Evolutionary conservation across 2,329 filamentous ascomycete species (phyloP).

Genomic region (Colletotrichum sp.): DNA sequence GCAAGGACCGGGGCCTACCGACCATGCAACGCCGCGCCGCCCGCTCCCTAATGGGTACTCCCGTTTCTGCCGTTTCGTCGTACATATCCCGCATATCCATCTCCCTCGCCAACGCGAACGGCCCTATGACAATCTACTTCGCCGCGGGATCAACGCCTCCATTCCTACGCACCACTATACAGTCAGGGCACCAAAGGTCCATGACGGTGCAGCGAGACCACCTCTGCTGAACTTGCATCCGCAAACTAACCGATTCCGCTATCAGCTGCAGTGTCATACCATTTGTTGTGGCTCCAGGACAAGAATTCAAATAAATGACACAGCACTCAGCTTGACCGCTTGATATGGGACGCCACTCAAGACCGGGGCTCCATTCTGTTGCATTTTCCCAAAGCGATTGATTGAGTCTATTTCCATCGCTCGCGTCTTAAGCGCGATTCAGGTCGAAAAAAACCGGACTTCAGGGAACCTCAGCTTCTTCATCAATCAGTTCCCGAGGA

Average conservation of each 20-base stretch:
- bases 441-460: background rate
- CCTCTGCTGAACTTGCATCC: background rate
- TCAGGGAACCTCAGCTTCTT: background rate
- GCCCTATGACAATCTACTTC: slow-evolving; percentile 1
- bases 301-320: background rate
- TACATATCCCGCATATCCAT: slow-evolving; percentile 22
- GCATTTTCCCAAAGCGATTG: background rate
- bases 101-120: slow-evolving; percentile 3
- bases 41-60: slow-evolving; percentile 24
- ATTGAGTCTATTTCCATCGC: background rate
- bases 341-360: background rate
- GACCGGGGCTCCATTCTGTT: background rate
- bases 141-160: background rate
- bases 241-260: slow-evolving; percentile 10
- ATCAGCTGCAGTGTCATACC: slow-evolving; percentile 12
- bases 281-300: background rate
- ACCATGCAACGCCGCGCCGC: slow-evolving; percentile 22
- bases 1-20: slow-evolving; percentile 19
- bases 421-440: background rate
- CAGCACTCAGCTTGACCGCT: slow-evolving; percentile 8
- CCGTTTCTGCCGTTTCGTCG: slow-evolving; percentile 20
- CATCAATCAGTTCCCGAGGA: background rate
- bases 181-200: background rate
- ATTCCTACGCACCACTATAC: background rate
- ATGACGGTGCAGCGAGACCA: background rate